Evolutionary conservation across 257 asterid species (phyloP), one percentile per base, ranked within the genome.

Genomic region (Ophiorrhiza pumila): DNA sequence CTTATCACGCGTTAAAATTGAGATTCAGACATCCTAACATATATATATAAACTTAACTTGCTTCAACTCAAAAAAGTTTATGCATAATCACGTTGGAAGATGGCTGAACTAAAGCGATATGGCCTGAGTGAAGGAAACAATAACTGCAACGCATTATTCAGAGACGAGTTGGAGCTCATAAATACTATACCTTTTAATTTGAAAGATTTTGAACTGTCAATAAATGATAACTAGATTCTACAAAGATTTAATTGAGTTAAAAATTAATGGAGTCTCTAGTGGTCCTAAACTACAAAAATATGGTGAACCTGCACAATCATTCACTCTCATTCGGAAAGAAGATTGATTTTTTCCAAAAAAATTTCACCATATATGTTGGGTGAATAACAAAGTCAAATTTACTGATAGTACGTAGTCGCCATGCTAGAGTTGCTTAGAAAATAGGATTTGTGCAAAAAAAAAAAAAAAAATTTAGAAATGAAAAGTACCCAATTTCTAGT

Each of bases 201-300:
- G 34, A 31, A 68, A 68, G 25, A 37, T 60, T 35, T 55, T 58
- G 29, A 46, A 34, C 46, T 49, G 61, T 37, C 69, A n/a, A 55
- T 67, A 41, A 56, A 74, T 45, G 49, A 7, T 20, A 31, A 59
- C 18, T 15, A 31, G 25, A 71, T 42, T 6, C 57, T 4, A 43
- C 22, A 6, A 49, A 45, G 35, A 42, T 37, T 6, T 6, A 37
- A 7, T n/a, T 31, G 76, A 43, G 43, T 17, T 58, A 31, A 25
- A 60, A 25, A 60, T n/a, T n/a, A 11, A 43, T 59, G 34, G 60
- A 59, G 20, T 46, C 50, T 32, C 32, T 17, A 27, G 79, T 75
- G 74, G 79, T 75, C 79, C 79, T 66, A 22, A 49, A 11, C 58
- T 34, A 22, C 67, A 58, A 35, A 72, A 57, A 45, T 67, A 67